Conservation (phyloP, 179 eudicot genomes). For the Gypsophila paniculata region DNA sequence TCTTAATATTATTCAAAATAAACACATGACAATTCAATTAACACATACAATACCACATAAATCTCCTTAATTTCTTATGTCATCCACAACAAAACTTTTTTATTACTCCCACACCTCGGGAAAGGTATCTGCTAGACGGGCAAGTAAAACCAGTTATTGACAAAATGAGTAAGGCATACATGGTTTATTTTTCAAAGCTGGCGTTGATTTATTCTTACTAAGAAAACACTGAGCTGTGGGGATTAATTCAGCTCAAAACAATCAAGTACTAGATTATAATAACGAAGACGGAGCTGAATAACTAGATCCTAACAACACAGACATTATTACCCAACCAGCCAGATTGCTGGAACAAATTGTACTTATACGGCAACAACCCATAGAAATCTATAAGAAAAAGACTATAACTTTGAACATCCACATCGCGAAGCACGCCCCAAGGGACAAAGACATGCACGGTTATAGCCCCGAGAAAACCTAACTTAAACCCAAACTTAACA, state of each 20-base stretch:
- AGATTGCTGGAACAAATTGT: background rate
- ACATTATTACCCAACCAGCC: background rate
- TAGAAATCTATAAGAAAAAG: too few species aligned
- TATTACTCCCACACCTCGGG: background rate
- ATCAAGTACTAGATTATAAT: background rate
- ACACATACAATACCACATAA: background rate
- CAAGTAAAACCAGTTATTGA: background rate
- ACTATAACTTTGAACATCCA: too few species aligned
- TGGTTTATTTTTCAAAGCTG: background rate
- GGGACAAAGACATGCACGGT: background rate
- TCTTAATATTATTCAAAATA: background rate
- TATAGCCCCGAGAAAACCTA: too few species aligned
- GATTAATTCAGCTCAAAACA: background rate
- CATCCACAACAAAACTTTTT: background rate
- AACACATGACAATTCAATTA: background rate
- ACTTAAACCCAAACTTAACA: too few species aligned
- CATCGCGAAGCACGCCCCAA: too few species aligned
- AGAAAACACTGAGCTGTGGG: background rate
- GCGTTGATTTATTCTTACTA: background rate
- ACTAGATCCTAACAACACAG: background rate
- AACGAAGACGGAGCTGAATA: background rate
- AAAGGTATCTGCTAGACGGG: background rate
- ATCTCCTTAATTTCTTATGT: background rate
- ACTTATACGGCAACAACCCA: too few species aligned
- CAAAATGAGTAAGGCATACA: background rate